These are phyloP conservation scores for Phytopythium sindhum DNA, from an alignment of 352 stramenopile species.

Conservation along the genomic window DNA sequence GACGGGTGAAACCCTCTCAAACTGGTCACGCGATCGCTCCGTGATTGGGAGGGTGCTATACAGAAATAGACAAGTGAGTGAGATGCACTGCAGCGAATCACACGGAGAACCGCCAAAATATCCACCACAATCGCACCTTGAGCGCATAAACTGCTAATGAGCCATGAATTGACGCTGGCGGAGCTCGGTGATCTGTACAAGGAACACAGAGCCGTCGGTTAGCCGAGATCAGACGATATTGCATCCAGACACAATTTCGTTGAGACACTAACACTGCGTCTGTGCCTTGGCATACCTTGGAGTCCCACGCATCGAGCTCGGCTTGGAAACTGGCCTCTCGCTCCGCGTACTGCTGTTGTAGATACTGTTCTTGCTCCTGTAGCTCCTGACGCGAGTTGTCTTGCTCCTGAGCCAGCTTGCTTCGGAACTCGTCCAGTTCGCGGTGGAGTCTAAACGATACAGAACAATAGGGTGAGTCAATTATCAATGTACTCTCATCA, in stretches of 20 bases:
- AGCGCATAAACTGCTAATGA: neutral
- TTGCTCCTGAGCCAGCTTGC: neutral
- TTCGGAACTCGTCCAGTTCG: conserved; percentile 4
- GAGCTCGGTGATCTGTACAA: neutral
- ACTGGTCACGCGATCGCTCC: too few relatives aligned
- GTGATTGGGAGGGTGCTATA: neutral
- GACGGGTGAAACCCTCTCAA: neutral
- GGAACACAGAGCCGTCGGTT: neutral
- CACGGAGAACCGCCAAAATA: neutral
- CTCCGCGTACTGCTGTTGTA: conserved; percentile 5
- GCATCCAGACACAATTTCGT: neutral
- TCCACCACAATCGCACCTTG: neutral
- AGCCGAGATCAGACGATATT: neutral
- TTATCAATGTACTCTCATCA: too few relatives aligned
- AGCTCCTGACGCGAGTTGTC: neutral
- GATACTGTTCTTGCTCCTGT: neutral
- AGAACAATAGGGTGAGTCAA: neutral
- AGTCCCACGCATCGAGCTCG: conserved; percentile 7
- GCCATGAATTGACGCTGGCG: neutral
- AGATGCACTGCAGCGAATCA: neutral
- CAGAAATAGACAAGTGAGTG: neutral
- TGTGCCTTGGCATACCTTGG: neutral
- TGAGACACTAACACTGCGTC: neutral
- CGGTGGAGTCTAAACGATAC: neutral
- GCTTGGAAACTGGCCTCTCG: neutral